Percentiles rank a stretch among this genome's conserved stretches.
These are phyloP conservation scores for Fusarium proliferatum DNA, from an alignment of 2,329 filamentous ascomycete genomes.

Conservation along the genomic window DNA sequence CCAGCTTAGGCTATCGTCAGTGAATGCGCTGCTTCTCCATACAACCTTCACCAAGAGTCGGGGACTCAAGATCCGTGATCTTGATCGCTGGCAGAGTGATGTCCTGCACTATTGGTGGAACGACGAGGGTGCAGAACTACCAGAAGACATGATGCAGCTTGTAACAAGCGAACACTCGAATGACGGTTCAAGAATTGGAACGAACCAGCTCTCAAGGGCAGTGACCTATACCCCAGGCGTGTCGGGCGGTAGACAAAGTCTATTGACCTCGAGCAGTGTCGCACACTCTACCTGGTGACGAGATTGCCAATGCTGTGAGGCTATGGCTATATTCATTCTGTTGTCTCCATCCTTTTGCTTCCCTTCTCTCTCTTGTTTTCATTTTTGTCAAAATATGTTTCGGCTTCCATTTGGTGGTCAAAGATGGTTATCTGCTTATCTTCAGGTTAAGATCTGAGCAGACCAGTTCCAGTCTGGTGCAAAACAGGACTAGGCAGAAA, in stretches of 20 bases:
- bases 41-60: conserved; percentile 45
- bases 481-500: conserved; percentile 33
- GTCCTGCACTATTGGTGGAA: conserved; percentile 54
- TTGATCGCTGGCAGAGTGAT: conserved; percentile 52
- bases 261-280: conserved; percentile 13
- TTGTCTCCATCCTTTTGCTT: neutral
- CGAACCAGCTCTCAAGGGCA: conserved; percentile 43
- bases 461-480: conserved; percentile 31
- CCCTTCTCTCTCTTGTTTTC: neutral
- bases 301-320: neutral
- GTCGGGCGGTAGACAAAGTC: conserved; percentile 5
- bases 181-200: conserved; percentile 42
- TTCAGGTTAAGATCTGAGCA: neutral
- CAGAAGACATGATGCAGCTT: conserved; percentile 19
- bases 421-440: neutral
- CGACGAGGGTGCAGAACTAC: conserved; percentile 39
- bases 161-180: conserved; percentile 42
- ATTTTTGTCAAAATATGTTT: neutral
- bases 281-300: conserved; percentile 21
- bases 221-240: conserved; percentile 42
- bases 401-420: neutral
- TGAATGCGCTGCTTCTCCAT: conserved; percentile 59
- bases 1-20: conserved; percentile 58
- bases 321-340: neutral
- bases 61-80: conserved; percentile 49